Conservation (phyloP, 345 rosid genomes). For the Corchorus olitorius region DNA sequence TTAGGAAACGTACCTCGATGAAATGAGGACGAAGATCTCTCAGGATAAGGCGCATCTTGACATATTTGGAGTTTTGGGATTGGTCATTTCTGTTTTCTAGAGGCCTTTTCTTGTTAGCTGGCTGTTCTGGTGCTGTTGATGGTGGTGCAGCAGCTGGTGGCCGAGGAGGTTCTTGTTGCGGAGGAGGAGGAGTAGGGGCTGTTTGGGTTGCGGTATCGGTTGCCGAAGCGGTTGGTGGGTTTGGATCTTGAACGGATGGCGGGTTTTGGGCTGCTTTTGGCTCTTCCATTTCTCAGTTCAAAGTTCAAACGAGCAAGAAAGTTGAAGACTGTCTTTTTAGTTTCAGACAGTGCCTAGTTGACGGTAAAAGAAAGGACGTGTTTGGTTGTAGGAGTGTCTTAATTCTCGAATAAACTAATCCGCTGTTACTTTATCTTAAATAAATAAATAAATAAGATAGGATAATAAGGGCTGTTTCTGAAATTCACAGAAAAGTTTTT, state of each 20-base stretch:
- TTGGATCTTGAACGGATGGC: conserved; percentile 11
- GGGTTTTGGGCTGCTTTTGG: conserved; percentile 23
- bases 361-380: not conserved
- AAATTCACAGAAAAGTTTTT: not conserved
- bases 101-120: conserved; percentile 51
- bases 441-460: too few relatives aligned
- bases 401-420: not conserved
- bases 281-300: conserved; percentile 38
- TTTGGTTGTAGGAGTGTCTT: not conserved
- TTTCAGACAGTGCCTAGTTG: too few relatives aligned
- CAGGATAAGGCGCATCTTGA: conserved; percentile 61
- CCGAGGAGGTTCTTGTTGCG: conserved; percentile 22
- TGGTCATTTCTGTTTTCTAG: conserved; percentile 41
- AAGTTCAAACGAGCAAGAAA: not conserved
- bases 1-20: conserved; percentile 43
- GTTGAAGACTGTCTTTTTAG: not conserved
- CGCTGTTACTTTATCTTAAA: not conserved
- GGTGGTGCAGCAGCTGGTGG: conserved; percentile 19
- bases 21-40: conserved; percentile 65
- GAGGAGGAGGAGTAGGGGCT: conserved; percentile 24
- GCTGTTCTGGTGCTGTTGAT: conserved; percentile 24
- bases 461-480: not conserved
- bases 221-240: conserved; percentile 1
- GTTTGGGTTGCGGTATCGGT: conserved; percentile 25
- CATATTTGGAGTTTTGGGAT: conserved; percentile 51